phyloP scores from a whole-genome alignment of 1,139 yeast genomes.

The Blastobotrys illinoisensis region DNA sequence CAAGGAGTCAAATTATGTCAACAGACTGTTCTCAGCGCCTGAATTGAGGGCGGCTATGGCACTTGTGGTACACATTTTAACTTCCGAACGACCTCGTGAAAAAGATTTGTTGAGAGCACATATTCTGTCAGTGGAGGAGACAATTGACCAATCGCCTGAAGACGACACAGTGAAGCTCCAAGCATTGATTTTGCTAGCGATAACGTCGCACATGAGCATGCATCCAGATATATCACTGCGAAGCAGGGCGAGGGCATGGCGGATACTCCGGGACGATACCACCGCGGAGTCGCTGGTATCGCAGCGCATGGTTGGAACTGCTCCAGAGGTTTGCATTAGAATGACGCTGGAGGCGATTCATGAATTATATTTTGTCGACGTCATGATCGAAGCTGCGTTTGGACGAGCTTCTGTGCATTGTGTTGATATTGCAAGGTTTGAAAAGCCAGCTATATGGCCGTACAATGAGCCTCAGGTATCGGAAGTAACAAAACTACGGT shows the following conservation, averaged over 20 bases:
- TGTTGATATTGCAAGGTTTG: not conserved
- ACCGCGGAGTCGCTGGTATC: constrained; percentile 1
- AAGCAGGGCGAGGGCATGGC: constrained; percentile 1
- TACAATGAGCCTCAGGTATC: not conserved
- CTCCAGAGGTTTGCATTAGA: not conserved
- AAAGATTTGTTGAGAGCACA: not conserved
- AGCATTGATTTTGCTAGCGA: constrained; percentile 1
- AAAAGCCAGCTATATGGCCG: not conserved
- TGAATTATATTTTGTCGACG: constrained; percentile 6
- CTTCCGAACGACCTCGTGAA: not conserved
- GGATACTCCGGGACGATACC: not conserved
- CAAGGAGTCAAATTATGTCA: constrained; percentile 1
- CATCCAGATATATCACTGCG: constrained; percentile 1
- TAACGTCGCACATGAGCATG: constrained; percentile 2
- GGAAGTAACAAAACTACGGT: not conserved
- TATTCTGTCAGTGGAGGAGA: not conserved
- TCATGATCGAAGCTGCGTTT: constrained; percentile 5
- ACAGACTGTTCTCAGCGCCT: constrained; percentile 1
- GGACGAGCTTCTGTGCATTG: not conserved
- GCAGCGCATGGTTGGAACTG: not conserved
- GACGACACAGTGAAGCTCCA: constrained; percentile 8
- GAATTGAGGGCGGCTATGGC: not conserved
- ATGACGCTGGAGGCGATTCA: constrained; percentile 4
- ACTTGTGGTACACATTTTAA: not conserved
- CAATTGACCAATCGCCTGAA: not conserved